Conservation (phyloP, 108 stramenopile genomes). For the Skeletonema tropicum region DNA sequence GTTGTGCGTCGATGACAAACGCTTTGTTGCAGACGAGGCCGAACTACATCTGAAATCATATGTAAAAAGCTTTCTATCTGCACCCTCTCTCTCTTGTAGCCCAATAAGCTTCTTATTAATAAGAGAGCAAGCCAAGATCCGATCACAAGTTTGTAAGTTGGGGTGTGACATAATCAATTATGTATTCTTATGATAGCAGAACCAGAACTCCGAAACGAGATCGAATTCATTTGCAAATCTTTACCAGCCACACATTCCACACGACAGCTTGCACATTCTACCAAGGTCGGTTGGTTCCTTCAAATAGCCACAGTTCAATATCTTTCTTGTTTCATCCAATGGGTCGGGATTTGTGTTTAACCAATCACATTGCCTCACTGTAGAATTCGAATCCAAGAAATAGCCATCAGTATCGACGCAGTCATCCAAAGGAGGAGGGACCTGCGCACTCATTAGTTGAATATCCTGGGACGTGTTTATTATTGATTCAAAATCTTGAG, state of each 20-base stretch:
- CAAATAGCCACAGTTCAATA: slow-evolving; percentile 36
- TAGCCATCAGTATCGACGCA: slow-evolving; percentile 35
- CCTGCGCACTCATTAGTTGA: neutral
- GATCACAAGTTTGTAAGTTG: too few relatives aligned
- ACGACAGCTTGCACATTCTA: slow-evolving; percentile 38
- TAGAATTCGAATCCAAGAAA: slow-evolving; percentile 36
- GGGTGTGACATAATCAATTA: too few relatives aligned
- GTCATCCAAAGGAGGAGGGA: slow-evolving; percentile 18
- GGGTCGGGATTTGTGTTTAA: slow-evolving; percentile 15
- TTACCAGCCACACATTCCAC: slow-evolving; percentile 33
- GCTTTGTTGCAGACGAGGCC: too few relatives aligned
- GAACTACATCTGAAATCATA: too few relatives aligned
- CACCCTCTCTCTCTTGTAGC: too few relatives aligned
- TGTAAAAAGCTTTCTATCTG: too few relatives aligned
- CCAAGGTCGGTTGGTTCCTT: slow-evolving; percentile 34
- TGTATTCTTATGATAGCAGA: too few relatives aligned
- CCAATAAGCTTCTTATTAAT: too few relatives aligned
- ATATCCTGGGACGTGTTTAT: neutral
- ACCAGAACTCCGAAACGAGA: too few relatives aligned
- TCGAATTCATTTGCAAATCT: neutral
- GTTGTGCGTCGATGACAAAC: too few relatives aligned
- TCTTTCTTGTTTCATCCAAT: slow-evolving; percentile 20
- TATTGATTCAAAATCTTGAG: neutral
- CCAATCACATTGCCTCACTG: slow-evolving; percentile 36
- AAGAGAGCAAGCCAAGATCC: too few relatives aligned